Conservation (phyloP, 1,284 basidiomycete genomes). For the Sanghuangporus sanghuang region DNA sequence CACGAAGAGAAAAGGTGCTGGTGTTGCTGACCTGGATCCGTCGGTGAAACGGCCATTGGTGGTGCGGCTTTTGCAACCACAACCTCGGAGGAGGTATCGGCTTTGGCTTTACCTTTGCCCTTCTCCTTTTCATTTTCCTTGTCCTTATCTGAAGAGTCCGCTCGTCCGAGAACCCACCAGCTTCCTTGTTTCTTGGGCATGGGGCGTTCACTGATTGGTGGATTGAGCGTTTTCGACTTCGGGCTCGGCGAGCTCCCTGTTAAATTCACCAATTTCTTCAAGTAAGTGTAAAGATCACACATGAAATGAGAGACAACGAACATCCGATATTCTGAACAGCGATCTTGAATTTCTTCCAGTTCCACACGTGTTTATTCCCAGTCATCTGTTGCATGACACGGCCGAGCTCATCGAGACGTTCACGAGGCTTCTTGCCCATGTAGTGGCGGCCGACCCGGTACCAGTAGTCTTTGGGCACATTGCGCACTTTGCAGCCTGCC, state of each 20-base stretch:
- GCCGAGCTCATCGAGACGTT: slow-evolving; percentile 62
- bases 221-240: slow-evolving; percentile 13
- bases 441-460: slow-evolving; percentile 70
- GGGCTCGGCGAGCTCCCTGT: slow-evolving; percentile 13
- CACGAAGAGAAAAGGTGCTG: slow-evolving; percentile 8
- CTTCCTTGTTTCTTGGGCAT: slow-evolving; percentile 19
- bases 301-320: slow-evolving; percentile 41
- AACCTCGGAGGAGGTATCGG: slow-evolving; percentile 22
- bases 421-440: slow-evolving; percentile 58
- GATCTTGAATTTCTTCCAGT: slow-evolving; percentile 71
- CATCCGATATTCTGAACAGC: slow-evolving; percentile 76
- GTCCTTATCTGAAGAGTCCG: slow-evolving; percentile 7
- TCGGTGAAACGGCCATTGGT: slow-evolving; percentile 2
- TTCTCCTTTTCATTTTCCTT: slow-evolving; percentile 9
- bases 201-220: slow-evolving; percentile 10
- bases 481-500: slow-evolving; percentile 57
- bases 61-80: slow-evolving; percentile 15
- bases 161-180: slow-evolving; percentile 16
- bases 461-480: slow-evolving; percentile 72
- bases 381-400: slow-evolving; percentile 66
- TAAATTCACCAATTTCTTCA: neutral
- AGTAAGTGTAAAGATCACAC: neutral
- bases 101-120: slow-evolving; percentile 23
- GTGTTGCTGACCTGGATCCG: slow-evolving; percentile 9
- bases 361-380: slow-evolving; percentile 70